Evolutionary conservation across 495 filamentous ascomycete genomes (phyloP).

Genomic region (Trypethelium eluteriae): DNA sequence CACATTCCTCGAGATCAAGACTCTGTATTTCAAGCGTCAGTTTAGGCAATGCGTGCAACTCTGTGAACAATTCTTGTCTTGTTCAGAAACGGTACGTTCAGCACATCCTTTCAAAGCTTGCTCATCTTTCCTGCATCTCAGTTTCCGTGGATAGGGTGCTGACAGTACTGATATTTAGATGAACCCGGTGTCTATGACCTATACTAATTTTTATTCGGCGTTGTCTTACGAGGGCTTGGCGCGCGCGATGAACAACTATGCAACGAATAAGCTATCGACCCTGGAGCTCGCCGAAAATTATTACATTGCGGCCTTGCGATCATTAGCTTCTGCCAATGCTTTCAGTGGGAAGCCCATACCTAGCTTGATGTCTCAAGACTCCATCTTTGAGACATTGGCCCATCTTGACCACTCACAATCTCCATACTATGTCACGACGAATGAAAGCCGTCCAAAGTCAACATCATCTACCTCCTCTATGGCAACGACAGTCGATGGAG

Average conservation of each 20-base stretch:
- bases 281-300: constrained; percentile 27
- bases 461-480: background rate
- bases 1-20: constrained; percentile 20
- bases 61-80: constrained; percentile 19
- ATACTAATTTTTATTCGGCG: constrained; percentile 28
- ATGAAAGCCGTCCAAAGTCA: background rate
- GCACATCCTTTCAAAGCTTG: background rate
- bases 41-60: constrained; percentile 23
- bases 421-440: background rate
- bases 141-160: background rate
- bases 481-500: background rate
- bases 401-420: background rate
- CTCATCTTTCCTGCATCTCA: background rate
- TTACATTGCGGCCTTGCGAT: constrained; percentile 22
- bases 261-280: constrained; percentile 13
- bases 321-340: background rate
- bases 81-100: constrained; percentile 15
- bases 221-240: constrained; percentile 26
- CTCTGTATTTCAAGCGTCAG: constrained; percentile 23
- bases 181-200: constrained; percentile 23
- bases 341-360: background rate
- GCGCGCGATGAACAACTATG: constrained; percentile 19
- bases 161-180: constrained; percentile 13
- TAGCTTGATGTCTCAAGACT: background rate
- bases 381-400: background rate